Evolutionary conservation across 2,329 filamentous ascomycete genomes (phyloP).

Genomic region (Fusarium robinianum): DNA sequence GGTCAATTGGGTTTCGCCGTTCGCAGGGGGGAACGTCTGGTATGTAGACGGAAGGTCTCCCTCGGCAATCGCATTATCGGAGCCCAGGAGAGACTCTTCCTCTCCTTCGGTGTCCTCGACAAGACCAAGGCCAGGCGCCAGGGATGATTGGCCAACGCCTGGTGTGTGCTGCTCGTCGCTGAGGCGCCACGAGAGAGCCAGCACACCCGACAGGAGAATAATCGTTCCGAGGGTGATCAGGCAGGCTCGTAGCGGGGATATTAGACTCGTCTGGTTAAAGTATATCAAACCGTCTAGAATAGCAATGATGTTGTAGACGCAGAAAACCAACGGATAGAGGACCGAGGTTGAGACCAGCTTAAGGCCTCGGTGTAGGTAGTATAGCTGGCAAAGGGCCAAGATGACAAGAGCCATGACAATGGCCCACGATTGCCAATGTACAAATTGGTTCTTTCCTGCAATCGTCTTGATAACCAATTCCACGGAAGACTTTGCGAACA

Average conservation of each 20-base stretch:
- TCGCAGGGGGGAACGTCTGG: constrained; percentile 54
- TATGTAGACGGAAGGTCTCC: constrained; percentile 46
- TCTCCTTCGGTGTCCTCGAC: constrained; percentile 70
- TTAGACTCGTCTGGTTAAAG: constrained; percentile 83
- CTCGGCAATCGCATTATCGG: constrained; percentile 49
- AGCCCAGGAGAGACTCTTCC: constrained; percentile 59
- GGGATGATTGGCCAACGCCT: constrained; percentile 65
- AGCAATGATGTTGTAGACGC: constrained; percentile 98
- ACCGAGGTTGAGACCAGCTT: constrained; percentile 95
- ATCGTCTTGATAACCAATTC: constrained; percentile 88
- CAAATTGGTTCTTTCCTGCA: constrained; percentile 89
- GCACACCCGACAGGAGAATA: constrained; percentile 83
- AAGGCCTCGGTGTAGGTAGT: constrained; percentile 90
- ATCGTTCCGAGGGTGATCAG: constrained; percentile 85
- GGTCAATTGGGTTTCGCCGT: constrained; percentile 45
- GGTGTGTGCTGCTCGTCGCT: constrained; percentile 73
- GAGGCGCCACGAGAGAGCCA: constrained; percentile 91
- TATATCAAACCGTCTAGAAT: constrained; percentile 97
- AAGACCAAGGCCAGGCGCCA: constrained; percentile 82
- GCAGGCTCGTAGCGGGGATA: constrained; percentile 75
- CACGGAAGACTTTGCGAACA: constrained; percentile 95
- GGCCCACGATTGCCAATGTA: constrained; percentile 92
- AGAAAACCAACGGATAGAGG: constrained; percentile 96
- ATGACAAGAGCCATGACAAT: constrained; percentile 81
- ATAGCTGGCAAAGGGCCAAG: constrained; percentile 87